Base-by-base conservation (phyloP, 768 basidiomycete species). In the Psilocybe subaeruginosa region DNA sequence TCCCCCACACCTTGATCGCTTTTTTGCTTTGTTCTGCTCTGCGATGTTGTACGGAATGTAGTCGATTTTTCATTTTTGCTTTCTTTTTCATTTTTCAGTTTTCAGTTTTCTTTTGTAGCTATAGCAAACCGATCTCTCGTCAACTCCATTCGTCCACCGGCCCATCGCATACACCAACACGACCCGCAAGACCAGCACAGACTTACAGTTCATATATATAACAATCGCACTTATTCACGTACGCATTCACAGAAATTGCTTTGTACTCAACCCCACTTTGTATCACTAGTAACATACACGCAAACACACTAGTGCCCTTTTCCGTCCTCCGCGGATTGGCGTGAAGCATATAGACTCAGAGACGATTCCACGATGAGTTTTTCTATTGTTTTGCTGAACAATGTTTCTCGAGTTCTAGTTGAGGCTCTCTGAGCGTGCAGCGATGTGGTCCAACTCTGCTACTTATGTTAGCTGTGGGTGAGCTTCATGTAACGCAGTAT, bases 231-330 rank as follows among this genome's bases (percentile, higher is more conserved):
- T 47, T 52, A 14, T 49, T 35, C 23, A 17, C 17, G 17, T n/a
- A 16, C 31, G n/a, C 46, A 47, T 48, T 37, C n/a, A 9, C 19
- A 29, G 39, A 12, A n/a, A 4, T 31, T 30, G 30, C 19, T 48
- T 49, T 48, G 46, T 48, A 56, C 31, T 45, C 17, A 46, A 37
- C 53, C 41, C 39, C 52, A 43, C 41, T 55, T 59, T 68, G 62
- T 68, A 68, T 60, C 63, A 65, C 64, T 68, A 64, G 62, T 65
- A 60, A 64, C 56, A 68, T 64, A 68, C 67, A 68, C 67, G 67
- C 57, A 63, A 51, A 46, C 49, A 54, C 62, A 39, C 66, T 68
- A 68, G 66, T 67, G 66, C 52, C 35, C 52, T 50, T 58, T 35
- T 23, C 41, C 14, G 41, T 43, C 14, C 14, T 16, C 14, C 41